Evolutionary conservation across 1,284 basidiomycete species (phyloP).

Genomic region (Athelia psychrophila): DNA sequence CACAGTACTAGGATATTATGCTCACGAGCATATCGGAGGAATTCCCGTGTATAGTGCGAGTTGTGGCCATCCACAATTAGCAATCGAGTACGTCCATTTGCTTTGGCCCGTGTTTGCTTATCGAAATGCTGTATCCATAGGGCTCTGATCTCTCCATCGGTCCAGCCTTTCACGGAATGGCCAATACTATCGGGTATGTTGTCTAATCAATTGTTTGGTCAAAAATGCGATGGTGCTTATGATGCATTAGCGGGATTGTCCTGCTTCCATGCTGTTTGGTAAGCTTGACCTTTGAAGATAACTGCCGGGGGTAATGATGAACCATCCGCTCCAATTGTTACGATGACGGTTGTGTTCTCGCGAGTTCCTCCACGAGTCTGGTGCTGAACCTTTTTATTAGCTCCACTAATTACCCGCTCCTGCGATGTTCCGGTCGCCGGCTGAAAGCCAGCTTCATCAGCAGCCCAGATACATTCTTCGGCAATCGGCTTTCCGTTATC

Average conservation of each 20-base stretch:
- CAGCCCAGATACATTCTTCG: slow-evolving; percentile 16
- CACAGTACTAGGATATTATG: slow-evolving; percentile 26
- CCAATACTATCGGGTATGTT: background rate
- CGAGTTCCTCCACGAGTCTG: slow-evolving; percentile 16
- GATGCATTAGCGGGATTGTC: background rate
- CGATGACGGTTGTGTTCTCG: slow-evolving; percentile 27
- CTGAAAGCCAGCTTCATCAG: slow-evolving; percentile 23
- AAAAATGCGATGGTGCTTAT: too few species aligned
- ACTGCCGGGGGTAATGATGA: slow-evolving; percentile 4
- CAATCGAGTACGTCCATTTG: slow-evolving; percentile 10
- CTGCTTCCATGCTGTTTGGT: background rate
- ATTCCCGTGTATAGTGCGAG: slow-evolving; percentile 25
- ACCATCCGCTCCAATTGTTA: slow-evolving; percentile 27
- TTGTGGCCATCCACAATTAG: slow-evolving; percentile 30
- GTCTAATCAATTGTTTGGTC: background rate
- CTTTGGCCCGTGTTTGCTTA: slow-evolving; percentile 16
- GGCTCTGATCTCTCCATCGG: slow-evolving; percentile 19
- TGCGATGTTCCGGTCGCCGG: slow-evolving; percentile 6
- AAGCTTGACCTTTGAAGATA: background rate
- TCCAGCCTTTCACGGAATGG: background rate
- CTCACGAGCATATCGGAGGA: slow-evolving; percentile 22
- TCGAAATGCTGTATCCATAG: slow-evolving; percentile 24
- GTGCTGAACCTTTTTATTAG: slow-evolving; percentile 16
- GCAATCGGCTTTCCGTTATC: slow-evolving; percentile 8
- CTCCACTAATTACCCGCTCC: slow-evolving; percentile 12